Evolutionary conservation across 2,329 filamentous ascomycete species (phyloP).

Genomic region (Byssothecium circinans): DNA sequence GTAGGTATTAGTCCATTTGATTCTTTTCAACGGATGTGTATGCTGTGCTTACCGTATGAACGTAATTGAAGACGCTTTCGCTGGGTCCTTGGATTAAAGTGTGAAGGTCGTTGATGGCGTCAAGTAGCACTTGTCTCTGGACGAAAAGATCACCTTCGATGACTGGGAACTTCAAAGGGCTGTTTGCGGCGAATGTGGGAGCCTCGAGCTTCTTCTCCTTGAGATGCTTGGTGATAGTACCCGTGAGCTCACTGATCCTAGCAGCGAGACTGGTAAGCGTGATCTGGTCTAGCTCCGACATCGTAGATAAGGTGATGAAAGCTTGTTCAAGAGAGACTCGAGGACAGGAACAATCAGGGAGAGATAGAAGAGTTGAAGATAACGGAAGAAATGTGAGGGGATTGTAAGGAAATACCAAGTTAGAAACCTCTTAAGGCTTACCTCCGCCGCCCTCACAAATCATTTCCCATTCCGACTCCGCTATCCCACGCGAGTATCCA

Average conservation of each 20-base stretch:
- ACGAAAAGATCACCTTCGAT: slow-evolving; percentile 50
- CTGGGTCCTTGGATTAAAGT: slow-evolving; percentile 53
- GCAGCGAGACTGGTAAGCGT: slow-evolving; percentile 50
- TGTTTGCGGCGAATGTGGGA: slow-evolving; percentile 50
- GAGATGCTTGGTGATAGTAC: slow-evolving; percentile 46
- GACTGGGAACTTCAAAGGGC: slow-evolving; percentile 46
- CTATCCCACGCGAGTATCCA: no score
- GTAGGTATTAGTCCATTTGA: background rate
- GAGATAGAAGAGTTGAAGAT: no score
- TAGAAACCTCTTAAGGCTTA: no score
- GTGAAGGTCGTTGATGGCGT: slow-evolving; percentile 52
- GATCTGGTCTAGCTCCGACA: background rate
- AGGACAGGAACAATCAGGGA: no score
- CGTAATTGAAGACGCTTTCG: slow-evolving; percentile 52
- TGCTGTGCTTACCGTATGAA: slow-evolving; percentile 23
- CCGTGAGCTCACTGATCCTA: slow-evolving; percentile 50
- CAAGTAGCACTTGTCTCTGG: slow-evolving; percentile 49
- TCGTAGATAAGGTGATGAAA: no score
- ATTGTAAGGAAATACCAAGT: no score
- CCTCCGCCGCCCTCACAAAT: no score
- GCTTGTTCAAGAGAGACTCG: no score
- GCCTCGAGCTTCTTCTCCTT: slow-evolving; percentile 48
- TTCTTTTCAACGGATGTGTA: background rate
- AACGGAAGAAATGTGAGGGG: no score
- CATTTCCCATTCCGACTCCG: no score